Percentiles rank a stretch among this genome's conserved stretches.
These are phyloP conservation scores for Candida fluviatilis DNA, from an alignment of 805 yeast species.

Conservation along the genomic window DNA sequence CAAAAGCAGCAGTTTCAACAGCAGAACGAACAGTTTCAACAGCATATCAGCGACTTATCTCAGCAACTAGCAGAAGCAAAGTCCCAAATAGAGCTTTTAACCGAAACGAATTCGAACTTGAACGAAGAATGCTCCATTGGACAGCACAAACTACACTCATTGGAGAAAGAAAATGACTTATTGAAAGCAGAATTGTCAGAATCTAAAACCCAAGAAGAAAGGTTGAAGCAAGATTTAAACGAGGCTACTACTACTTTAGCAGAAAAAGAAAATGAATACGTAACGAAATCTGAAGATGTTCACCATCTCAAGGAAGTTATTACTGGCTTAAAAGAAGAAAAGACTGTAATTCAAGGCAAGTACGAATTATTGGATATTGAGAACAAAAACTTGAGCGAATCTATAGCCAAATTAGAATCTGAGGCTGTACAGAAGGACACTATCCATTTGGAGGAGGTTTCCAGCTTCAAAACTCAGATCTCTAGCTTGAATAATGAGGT, in stretches of 20 bases:
- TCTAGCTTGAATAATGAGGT: neutral
- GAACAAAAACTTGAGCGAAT: neutral
- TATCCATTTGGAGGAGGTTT: too few species aligned
- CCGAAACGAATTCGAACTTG: constrained; percentile 1
- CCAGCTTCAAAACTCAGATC: too few species aligned
- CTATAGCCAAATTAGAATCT: neutral
- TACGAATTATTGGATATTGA: neutral
- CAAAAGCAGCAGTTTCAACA: too few species aligned
- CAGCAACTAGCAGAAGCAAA: neutral
- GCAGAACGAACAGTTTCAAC: constrained; percentile 2
- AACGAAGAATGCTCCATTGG: constrained; percentile 2
- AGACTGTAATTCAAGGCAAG: neutral
- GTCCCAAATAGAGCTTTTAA: neutral
- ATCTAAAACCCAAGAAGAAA: constrained; percentile 1
- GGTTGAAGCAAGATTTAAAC: constrained; percentile 3
- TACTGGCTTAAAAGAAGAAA: neutral
- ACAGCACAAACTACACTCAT: neutral
- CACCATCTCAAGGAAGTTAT: neutral
- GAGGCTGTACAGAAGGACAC: too few species aligned
- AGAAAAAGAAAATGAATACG: neutral
- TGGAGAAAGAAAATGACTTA: neutral
- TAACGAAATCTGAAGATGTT: neutral
- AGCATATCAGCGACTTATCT: neutral
- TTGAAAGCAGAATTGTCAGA: constrained; percentile 3
- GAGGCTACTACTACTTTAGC: neutral